Conservation (phyloP, 1,284 basidiomycete genomes). For the Boletus hoseneyae region DNA sequence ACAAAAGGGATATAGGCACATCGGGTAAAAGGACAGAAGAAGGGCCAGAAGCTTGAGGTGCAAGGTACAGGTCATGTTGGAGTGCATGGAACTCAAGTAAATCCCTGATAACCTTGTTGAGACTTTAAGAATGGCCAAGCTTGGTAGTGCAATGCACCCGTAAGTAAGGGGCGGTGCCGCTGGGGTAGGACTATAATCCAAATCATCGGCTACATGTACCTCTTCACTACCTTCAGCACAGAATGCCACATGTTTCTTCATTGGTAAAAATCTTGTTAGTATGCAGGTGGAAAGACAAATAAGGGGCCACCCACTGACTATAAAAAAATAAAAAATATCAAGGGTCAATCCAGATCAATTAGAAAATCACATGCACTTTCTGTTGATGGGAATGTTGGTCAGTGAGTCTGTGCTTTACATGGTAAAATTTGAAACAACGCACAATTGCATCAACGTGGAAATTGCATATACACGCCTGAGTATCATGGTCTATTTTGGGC, state of each 20-base stretch:
- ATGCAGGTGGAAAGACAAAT: background rate
- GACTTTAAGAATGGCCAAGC: background rate
- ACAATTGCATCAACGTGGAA: conserved; percentile 25
- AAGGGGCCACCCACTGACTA: conserved; percentile 14
- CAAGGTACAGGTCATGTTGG: conserved; percentile 52
- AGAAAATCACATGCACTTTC: conserved; percentile 19
- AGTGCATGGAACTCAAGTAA: conserved; percentile 63
- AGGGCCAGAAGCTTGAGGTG: conserved; percentile 40
- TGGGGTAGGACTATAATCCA: conserved; percentile 62
- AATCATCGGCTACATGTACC: conserved; percentile 62
- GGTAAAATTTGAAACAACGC: background rate
- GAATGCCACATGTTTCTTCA: conserved; percentile 55
- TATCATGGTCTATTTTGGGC: conserved; percentile 22
- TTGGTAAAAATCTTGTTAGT: background rate
- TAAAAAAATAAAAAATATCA: background rate
- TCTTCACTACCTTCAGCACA: conserved; percentile 48
- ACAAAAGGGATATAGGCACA: conserved; percentile 54
- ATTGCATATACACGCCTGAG: conserved; percentile 26
- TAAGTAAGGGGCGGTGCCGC: conserved; percentile 48
- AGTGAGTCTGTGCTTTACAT: background rate
- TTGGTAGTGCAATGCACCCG: conserved; percentile 39
- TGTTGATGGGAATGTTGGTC: conserved; percentile 10
- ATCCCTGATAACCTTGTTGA: conserved; percentile 39
- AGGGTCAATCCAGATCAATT: background rate
- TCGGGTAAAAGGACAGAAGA: conserved; percentile 40